phyloP scores from a whole-genome alignment of 148 eudicot genomes.

The Gaultheria prostrata region DNA sequence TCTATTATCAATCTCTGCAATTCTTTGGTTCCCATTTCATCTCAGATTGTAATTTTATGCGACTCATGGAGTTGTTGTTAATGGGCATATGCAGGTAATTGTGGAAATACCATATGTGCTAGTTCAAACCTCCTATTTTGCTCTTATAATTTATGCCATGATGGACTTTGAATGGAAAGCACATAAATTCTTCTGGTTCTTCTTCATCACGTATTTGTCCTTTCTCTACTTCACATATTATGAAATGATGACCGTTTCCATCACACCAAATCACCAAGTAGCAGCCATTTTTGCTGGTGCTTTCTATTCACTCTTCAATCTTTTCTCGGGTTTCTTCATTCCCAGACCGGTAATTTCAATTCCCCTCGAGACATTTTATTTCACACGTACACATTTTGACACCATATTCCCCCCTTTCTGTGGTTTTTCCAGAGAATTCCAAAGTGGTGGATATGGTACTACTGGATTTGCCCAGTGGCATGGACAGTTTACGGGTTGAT shows the following conservation, averaged over 20 bases:
- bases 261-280: slow-evolving; percentile 96
- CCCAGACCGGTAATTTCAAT: slow-evolving; percentile 72
- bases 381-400: no score
- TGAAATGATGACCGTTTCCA: slow-evolving; percentile 96
- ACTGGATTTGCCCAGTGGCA: slow-evolving; percentile 92
- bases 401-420: neutral
- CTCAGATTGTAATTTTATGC: neutral
- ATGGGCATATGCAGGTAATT: slow-evolving; percentile 50
- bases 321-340: slow-evolving; percentile 95
- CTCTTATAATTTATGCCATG: slow-evolving; percentile 84
- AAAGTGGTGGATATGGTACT: slow-evolving; percentile 98
- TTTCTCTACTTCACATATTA: slow-evolving; percentile 93
- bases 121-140: slow-evolving; percentile 56
- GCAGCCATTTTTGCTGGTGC: slow-evolving; percentile 91
- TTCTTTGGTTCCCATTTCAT: neutral
- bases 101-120: slow-evolving; percentile 82
- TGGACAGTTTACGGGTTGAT: slow-evolving; percentile 95
- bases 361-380: no score
- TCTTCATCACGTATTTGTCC: slow-evolving; percentile 70
- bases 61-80: neutral
- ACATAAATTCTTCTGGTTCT: slow-evolving; percentile 87
- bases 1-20: neutral
- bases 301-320: slow-evolving; percentile 78
- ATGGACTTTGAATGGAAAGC: slow-evolving; percentile 80
- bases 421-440: slow-evolving; percentile 65